Base-by-base conservation (phyloP, 1,284 basidiomycete genomes). In the Golubevia pallescens region DNA sequence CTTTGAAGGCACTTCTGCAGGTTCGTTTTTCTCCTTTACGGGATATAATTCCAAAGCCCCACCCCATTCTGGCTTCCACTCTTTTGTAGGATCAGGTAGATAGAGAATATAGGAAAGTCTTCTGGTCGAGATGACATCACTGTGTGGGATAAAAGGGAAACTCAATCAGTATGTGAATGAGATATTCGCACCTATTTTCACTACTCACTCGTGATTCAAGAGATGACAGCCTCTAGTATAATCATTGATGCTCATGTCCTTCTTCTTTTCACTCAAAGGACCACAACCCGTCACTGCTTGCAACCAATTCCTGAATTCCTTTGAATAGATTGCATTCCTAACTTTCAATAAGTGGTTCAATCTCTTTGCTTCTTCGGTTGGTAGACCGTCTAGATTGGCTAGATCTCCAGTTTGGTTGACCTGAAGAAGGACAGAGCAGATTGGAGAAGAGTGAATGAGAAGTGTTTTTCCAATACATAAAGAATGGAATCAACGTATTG, bases 171-270 rank as follows among this genome's bases (percentile, higher is more conserved):
- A 42, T n/a, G n/a, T 6, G 38, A 14, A 19, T 14, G n/a, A 13
- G 48, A 2, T 20, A 34, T 23, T n/a, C n/a, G n/a, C n/a, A n/a
- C n/a, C n/a, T n/a, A n/a, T n/a, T n/a, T n/a, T n/a, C n/a, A 21
- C 24, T 8, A 69, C 67, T 42, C 61, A 69, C 67, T 85, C 82
- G 69, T 85, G 82, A 62, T 84, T 85, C 77, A 99, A 91, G 5
- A 99, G 89, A 86, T 99, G 96, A 81, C 95, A 95, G n/a, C n/a
- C n/a, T n/a, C n/a, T n/a, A n/a, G n/a, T n/a, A 87, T 98, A 99
- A 23, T 93, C 92, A 84, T 94, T 95, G 75, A 96, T 93, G 60
- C 93, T 94, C 91, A 95, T 95, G 87, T 99, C 96, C 82, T 95
- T 95, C 86, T 95, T 97, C 66, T 89, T 90, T 60, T 94, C 95